Conservation (phyloP, 345 rosid species). For the Euphorbia pulcherrima region DNA sequence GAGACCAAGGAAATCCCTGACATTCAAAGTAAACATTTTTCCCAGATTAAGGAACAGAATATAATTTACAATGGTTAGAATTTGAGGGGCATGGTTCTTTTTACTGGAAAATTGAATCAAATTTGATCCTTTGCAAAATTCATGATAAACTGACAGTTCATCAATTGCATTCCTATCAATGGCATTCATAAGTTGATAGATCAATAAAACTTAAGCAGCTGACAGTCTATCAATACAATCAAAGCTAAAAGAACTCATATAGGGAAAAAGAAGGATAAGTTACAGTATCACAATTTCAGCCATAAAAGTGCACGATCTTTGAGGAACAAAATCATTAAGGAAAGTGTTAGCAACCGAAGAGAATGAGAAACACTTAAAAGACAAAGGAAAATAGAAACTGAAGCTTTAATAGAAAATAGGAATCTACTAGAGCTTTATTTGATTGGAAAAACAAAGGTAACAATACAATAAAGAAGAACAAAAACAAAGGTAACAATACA, state of each 20-base stretch:
- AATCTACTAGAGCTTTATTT: too few species aligned
- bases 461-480: too few species aligned
- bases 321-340: not conserved
- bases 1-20: slow-evolving; percentile 55
- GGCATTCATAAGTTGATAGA: not conserved
- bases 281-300: not conserved
- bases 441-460: too few species aligned
- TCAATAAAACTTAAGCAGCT: not conserved
- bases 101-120: not conserved
- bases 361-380: too few species aligned
- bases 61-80: not conserved
- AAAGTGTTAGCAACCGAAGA: too few species aligned
- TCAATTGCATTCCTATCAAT: not conserved
- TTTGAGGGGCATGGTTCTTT: not conserved
- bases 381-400: too few species aligned
- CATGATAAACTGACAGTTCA: not conserved
- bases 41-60: not conserved
- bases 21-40: not conserved
- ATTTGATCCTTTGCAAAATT: not conserved
- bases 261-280: not conserved
- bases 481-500: too few species aligned
- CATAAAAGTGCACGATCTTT: not conserved
- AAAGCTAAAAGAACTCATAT: too few species aligned
- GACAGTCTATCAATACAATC: not conserved
- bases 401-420: too few species aligned